Conservation (phyloP, 2,329 filamentous ascomycete species). For the Talaromyces pinophilus region DNA sequence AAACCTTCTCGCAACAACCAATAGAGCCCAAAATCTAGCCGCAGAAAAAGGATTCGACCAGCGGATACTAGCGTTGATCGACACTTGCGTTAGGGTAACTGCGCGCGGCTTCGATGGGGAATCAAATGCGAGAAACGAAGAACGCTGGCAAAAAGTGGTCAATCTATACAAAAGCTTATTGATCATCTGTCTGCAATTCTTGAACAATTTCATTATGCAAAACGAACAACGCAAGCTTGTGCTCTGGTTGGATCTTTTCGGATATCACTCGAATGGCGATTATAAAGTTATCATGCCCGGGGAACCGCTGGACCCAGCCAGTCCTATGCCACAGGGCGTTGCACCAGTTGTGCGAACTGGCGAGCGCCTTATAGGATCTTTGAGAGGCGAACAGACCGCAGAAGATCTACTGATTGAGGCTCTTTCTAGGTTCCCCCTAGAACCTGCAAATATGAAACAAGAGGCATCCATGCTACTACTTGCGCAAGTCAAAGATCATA, state of each 20-base stretch:
- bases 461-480: constrained; percentile 51
- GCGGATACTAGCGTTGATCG: constrained; percentile 62
- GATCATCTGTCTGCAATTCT: constrained; percentile 66
- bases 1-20: constrained; percentile 63
- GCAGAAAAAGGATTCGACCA: constrained; percentile 62
- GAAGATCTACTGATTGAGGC: constrained; percentile 48
- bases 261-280: constrained; percentile 53
- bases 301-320: constrained; percentile 43
- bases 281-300: constrained; percentile 48
- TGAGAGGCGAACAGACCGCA: constrained; percentile 46
- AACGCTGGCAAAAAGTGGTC: constrained; percentile 66
- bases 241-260: constrained; percentile 66
- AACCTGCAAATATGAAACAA: constrained; percentile 48
- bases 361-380: constrained; percentile 45
- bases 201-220: constrained; percentile 66
- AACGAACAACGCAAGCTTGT: constrained; percentile 67
- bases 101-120: constrained; percentile 66
- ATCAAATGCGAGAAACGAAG: constrained; percentile 61
- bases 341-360: constrained; percentile 47
- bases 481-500: constrained; percentile 52
- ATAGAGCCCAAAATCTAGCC: constrained; percentile 63
- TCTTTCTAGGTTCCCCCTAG: constrained; percentile 47
- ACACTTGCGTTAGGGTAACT: constrained; percentile 65
- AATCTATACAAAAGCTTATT: constrained; percentile 66
- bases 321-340: constrained; percentile 39